These are phyloP conservation scores for Pleurozium schreberi DNA, from an alignment of 225 moss, liverwort and hornwort genomes.

Conservation along the genomic window DNA sequence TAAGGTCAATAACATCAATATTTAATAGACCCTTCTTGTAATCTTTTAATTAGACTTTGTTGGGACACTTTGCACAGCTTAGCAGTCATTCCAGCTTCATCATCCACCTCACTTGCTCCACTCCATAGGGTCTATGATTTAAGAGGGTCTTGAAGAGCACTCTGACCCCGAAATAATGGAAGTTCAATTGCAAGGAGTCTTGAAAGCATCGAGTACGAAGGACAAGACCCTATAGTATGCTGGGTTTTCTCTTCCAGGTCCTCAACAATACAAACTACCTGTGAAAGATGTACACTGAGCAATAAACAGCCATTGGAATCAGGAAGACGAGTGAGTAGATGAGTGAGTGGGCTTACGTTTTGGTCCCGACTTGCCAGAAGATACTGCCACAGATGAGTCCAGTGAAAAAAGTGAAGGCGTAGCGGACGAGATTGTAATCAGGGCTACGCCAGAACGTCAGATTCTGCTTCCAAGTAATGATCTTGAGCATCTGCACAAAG, in stretches of 20 bases:
- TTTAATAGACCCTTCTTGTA: not conserved
- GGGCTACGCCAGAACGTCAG: constrained; percentile 42
- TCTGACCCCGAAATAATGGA: not conserved
- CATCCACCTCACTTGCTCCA: not conserved
- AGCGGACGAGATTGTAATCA: constrained; percentile 43
- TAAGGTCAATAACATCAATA: not conserved
- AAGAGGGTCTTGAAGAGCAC: not conserved
- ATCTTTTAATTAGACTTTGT: not conserved
- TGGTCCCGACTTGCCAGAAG: constrained; percentile 43
- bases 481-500: constrained; percentile 1
- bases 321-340: not conserved
- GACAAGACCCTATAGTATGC: not conserved
- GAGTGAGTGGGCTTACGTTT: constrained; percentile 14
- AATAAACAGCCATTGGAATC: not conserved
- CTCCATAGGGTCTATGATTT: not conserved
- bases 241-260: not conserved
- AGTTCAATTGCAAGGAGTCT: not conserved
- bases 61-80: not conserved
- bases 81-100: not conserved
- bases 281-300: not conserved
- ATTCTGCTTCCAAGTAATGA: constrained; percentile 29
- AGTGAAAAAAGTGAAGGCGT: constrained; percentile 18
- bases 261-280: not conserved
- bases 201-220: not conserved
- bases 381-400: constrained; percentile 33